Evolutionary conservation across 2,329 filamentous ascomycete genomes (phyloP), one percentile per base, ranked within the genome.

Genomic region (Rhynchosporium graminicola): DNA sequence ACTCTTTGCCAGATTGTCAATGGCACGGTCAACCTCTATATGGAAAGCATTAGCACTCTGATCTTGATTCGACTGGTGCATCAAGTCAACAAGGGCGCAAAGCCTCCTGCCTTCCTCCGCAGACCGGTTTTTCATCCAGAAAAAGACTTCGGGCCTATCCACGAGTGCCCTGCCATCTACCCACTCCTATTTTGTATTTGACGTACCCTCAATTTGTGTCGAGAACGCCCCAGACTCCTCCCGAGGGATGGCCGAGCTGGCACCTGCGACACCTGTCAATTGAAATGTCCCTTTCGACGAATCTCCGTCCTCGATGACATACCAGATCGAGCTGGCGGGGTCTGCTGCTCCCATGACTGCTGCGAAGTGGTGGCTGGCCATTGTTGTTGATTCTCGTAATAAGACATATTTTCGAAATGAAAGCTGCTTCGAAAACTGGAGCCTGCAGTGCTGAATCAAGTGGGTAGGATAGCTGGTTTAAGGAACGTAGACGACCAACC

Each of bases 1-100:
- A 76, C 93, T 97, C 84, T 98, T 98, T 74, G 94, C 85, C 65
- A 99, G 85, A 77, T 98, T 98, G 74, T 98, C 95, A 73, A 94
- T 87, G 70, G 94, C 94, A 75, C 94, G 89, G 69, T 98, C 95
- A 72, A 99, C 92, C 85, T 99, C 95, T 97, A 74, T 57, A 69
- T 4, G 45, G 67, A 54, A 63, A 38, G 36, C 57, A 48, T 71
- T 63, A 71, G 68, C 67, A 40, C 51, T 12, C 15, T 56, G 45
- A 43, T 60, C 48, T 47, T 64, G 43, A 40, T 40, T 28, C 46
- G 12, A 52, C 40, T 9, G 7, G 46, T 47, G 28, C 62, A 64
- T 15, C 28, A 26, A 47, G n/a, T 20, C 20, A 10, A 13, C 42
- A 45, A 3, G n/a, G 58, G 48, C 58, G 43, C 43, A 60, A 38